These are phyloP conservation scores for Podospora comata DNA, from an alignment of 495 filamentous ascomycete genomes.

Conservation along the genomic window DNA sequence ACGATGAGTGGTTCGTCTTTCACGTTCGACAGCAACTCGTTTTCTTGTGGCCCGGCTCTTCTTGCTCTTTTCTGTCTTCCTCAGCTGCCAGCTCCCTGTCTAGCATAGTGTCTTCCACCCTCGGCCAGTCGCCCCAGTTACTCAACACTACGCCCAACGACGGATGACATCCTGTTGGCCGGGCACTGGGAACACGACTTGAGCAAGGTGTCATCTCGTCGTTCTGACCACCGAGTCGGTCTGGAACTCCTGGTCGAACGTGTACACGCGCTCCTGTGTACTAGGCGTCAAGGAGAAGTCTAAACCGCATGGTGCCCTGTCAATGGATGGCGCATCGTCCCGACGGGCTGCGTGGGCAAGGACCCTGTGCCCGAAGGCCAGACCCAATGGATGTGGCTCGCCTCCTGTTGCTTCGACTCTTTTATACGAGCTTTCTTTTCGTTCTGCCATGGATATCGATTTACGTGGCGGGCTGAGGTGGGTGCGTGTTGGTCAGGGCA, in stretches of 20 bases:
- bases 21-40: neutral
- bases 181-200: neutral
- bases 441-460: neutral
- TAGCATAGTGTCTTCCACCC: neutral
- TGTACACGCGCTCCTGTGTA: neutral
- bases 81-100: neutral
- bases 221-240: neutral
- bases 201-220: neutral
- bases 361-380: neutral
- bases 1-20: neutral
- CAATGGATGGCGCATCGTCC: slow-evolving; percentile 5
- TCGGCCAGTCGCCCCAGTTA: neutral
- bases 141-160: neutral
- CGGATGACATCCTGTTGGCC: neutral
- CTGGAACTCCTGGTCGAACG: neutral
- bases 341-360: neutral
- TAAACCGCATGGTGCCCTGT: neutral
- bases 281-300: neutral
- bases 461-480: neutral
- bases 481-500: neutral
- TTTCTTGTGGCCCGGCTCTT: neutral
- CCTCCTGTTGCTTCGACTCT: neutral
- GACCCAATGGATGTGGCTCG: slow-evolving; percentile 3
- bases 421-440: slow-evolving; percentile 5
- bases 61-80: neutral